Conservation (phyloP, 2,329 filamentous ascomycete species). For the Talaromyces piceae region DNA sequence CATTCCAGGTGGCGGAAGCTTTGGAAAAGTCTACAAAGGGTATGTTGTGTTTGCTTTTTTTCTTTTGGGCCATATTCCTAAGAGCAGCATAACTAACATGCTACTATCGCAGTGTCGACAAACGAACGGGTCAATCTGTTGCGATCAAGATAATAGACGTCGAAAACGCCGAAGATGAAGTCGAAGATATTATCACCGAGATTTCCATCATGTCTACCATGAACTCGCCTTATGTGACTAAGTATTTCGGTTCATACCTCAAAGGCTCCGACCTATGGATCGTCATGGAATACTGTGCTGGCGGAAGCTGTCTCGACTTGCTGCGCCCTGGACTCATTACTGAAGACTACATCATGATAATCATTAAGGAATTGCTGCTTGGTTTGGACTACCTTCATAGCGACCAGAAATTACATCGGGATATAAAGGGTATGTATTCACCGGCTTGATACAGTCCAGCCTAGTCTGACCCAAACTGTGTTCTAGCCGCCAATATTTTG, state of each 20-base stretch:
- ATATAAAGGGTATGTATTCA: conserved; percentile 71
- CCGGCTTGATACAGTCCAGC: neutral
- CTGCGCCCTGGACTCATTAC: conserved; percentile 88
- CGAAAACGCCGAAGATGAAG: conserved; percentile 97
- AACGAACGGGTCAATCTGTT: conserved; percentile 83
- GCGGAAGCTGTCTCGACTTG: conserved; percentile 89
- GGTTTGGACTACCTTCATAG: conserved; percentile 88
- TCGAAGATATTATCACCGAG: conserved; percentile 98
- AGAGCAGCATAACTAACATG: conserved; percentile 1
- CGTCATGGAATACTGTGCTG: conserved; percentile 98
- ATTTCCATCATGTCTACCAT: conserved; percentile 95
- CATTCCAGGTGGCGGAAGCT: conserved; percentile 76
- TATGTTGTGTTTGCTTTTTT: conserved; percentile 33
- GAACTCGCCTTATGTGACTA: conserved; percentile 91
- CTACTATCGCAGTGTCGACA: conserved; percentile 62
- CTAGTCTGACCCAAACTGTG: neutral
- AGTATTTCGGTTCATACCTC: conserved; percentile 94
- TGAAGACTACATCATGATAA: conserved; percentile 96
- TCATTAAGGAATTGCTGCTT: conserved; percentile 79
- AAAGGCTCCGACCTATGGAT: conserved; percentile 98
- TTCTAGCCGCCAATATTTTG: conserved; percentile 81
- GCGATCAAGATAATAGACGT: conserved; percentile 99
- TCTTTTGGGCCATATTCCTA: conserved; percentile 1
- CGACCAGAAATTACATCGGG: conserved; percentile 92
- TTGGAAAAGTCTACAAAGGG: conserved; percentile 99